phyloP scores from a whole-genome alignment of 1,284 basidiomycete genomes.

The Rhodofomes roseus region DNA sequence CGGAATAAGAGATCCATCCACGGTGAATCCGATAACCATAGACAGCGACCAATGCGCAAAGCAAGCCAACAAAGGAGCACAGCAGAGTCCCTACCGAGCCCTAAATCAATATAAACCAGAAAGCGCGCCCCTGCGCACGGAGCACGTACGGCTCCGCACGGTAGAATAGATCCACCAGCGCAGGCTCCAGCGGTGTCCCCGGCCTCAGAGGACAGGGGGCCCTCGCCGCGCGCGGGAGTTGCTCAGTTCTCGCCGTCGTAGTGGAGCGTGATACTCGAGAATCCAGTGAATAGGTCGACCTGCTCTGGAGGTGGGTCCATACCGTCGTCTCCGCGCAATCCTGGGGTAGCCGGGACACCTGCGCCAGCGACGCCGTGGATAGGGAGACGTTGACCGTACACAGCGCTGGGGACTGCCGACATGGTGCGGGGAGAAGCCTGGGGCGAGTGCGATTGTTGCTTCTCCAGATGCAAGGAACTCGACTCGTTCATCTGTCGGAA shows the following conservation, averaged over 20 bases:
- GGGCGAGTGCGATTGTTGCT: conserved; percentile 28
- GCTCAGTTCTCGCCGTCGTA: conserved; percentile 62
- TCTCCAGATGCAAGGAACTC: conserved; percentile 85
- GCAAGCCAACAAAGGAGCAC: not conserved
- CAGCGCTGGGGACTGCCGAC: not conserved
- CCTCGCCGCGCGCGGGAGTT: not conserved
- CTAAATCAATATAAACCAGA: not conserved
- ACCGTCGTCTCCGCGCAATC: conserved; percentile 46
- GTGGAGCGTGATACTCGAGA: conserved; percentile 85
- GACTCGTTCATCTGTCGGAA: conserved; percentile 91
- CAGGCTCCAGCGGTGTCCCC: not conserved
- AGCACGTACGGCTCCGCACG: not conserved
- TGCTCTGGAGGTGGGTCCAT: conserved; percentile 37
- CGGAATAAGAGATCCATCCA: not conserved
- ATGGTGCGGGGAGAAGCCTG: conserved; percentile 23
- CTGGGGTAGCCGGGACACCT: conserved; percentile 38
- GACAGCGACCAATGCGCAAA: not conserved
- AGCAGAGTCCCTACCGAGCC: not conserved
- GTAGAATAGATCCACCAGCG: not conserved
- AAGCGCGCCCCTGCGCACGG: not conserved
- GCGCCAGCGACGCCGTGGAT: conserved; percentile 35
- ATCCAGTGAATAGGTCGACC: conserved; percentile 72
- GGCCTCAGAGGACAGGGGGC: not conserved
- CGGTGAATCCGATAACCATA: not conserved
- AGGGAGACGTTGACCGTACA: conserved; percentile 1